Conservation (phyloP, 768 basidiomycete genomes). For the Punctularia strigosozonata region DNA sequence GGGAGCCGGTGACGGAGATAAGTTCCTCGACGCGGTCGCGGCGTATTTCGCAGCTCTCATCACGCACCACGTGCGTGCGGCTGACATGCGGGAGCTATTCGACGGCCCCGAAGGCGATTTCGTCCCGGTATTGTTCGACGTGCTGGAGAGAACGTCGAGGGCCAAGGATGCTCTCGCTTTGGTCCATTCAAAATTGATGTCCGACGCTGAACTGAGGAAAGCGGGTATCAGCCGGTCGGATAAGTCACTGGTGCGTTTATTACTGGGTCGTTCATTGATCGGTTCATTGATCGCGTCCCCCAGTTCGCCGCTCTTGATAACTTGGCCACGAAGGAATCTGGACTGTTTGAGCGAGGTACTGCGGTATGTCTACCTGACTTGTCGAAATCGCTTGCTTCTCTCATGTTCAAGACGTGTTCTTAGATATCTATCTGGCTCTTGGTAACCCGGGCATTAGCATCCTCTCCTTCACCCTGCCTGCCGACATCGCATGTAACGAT, state of each 20-base stretch:
- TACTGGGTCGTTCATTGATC: neutral
- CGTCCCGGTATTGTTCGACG: conserved; percentile 12
- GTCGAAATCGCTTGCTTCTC: conserved; percentile 7
- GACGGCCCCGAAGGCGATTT: conserved; percentile 25
- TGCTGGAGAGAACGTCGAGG: conserved; percentile 11
- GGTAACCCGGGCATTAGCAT: conserved; percentile 34
- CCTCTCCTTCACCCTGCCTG: conserved; percentile 35
- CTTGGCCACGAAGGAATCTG: conserved; percentile 23
- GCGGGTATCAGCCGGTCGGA: conserved; percentile 50
- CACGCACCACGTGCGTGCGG: conserved; percentile 42
- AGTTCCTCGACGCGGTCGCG: conserved; percentile 54
- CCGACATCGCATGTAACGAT: conserved; percentile 12
- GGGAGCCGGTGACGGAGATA: conserved; percentile 50
- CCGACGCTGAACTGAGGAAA: conserved; percentile 35
- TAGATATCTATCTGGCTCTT: conserved; percentile 48
- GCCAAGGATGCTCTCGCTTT: conserved; percentile 41
- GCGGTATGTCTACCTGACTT: neutral
- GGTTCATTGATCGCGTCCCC: neutral
- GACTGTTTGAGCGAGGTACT: conserved; percentile 15
- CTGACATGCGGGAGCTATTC: conserved; percentile 49
- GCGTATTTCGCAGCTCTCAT: conserved; percentile 51
- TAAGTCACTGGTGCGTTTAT: conserved; percentile 32
- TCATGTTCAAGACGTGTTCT: neutral
- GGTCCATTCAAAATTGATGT: conserved; percentile 18
- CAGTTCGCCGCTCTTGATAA: conserved; percentile 25